These are phyloP conservation scores for Adiantum capillusveneris DNA, from an alignment of 75 land plant genomes.

Conservation along the genomic window DNA sequence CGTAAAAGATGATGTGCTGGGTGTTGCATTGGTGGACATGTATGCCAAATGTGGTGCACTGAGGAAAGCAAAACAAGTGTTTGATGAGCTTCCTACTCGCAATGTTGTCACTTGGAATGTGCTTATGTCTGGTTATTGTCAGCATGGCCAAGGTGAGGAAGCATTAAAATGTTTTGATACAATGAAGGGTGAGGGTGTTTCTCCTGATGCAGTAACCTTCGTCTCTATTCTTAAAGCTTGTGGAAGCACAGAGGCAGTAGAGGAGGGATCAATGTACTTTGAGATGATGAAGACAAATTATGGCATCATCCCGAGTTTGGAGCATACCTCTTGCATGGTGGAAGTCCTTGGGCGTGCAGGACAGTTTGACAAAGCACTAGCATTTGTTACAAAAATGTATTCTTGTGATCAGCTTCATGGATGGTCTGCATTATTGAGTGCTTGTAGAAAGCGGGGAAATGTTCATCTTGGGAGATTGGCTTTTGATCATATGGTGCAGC, in stretches of 20 bases:
- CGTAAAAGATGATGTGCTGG: background rate
- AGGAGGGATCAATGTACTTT: conserved; percentile 11
- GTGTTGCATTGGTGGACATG: conserved; percentile 7
- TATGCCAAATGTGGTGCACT: conserved; percentile 20
- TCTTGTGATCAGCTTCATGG: background rate
- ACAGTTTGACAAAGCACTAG: conserved; percentile 7
- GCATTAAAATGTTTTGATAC: conserved; percentile 10
- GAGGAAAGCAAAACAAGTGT: conserved; percentile 18
- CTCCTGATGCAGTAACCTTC: conserved; percentile 42
- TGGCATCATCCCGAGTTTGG: conserved; percentile 9
- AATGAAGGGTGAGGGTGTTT: conserved; percentile 16
- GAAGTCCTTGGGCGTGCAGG: conserved; percentile 3
- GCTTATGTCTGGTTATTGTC: conserved; percentile 24
- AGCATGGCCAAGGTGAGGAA: conserved; percentile 15
- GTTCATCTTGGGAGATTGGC: conserved; percentile 11
- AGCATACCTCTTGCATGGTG: conserved; percentile 17
- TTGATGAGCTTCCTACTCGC: conserved; percentile 6
- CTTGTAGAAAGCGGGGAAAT: conserved; percentile 12
- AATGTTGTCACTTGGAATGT: conserved; percentile 25
- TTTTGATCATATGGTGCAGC: conserved; percentile 6
- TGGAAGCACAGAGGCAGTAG: conserved; percentile 28
- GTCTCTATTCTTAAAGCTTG: conserved; percentile 46
- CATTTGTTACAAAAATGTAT: conserved; percentile 5
- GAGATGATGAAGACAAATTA: conserved; percentile 6
- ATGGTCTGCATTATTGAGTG: conserved; percentile 14